Base-by-base conservation (phyloP, 305 asterid genomes). In the Fraxinus baroniana region DNA sequence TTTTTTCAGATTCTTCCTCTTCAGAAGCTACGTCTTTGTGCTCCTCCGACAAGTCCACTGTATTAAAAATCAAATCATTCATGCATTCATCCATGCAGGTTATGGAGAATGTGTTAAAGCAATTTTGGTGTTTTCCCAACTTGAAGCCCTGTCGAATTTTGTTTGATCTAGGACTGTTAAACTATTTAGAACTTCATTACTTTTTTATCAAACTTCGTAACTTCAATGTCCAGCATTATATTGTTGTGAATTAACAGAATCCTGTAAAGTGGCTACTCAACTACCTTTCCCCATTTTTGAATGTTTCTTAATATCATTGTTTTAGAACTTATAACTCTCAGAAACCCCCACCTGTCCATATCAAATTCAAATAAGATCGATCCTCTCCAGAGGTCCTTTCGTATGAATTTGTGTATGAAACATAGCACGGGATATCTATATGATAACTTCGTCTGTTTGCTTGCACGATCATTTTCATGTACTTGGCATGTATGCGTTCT, bases 1-100 rank as follows among this genome's bases (percentile, higher is more conserved):
- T 80, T 78, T 82, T 44, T 82, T 83, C 85, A 7, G 73, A 85
- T 84, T 81, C 89, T 83, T 83, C 89, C 33, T 57, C 80, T 74
- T 88, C 94, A 26, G 82, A 86, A 82, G 82, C 88, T 20, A 80
- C 78, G 22, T 88, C 85, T 57, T 41, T 35, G 80, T 85, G 80
- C 70, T 87, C 89, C 74, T 92, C 89, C 1, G 79, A 57, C 28
- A 82, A 83, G 46, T 87, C 86, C 78, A 75, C 95, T 93, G 79
- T 82, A 81, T 46, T 44, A 76, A 80, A 82, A 81, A 37, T 15
- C 64, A 13, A 74, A 76, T 46, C 26, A 74, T 22, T 22, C 8
- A 75, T 77, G 12, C 4, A 62, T 15, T 6, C 9, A 37, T 57
- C 41, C 3, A 68, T 37, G 17, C 20, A 49, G 46, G n/a, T 12